These are phyloP conservation scores for Dalbergia cochinchinensis DNA, from an alignment of 306 rosid species.

Conservation along the genomic window DNA sequence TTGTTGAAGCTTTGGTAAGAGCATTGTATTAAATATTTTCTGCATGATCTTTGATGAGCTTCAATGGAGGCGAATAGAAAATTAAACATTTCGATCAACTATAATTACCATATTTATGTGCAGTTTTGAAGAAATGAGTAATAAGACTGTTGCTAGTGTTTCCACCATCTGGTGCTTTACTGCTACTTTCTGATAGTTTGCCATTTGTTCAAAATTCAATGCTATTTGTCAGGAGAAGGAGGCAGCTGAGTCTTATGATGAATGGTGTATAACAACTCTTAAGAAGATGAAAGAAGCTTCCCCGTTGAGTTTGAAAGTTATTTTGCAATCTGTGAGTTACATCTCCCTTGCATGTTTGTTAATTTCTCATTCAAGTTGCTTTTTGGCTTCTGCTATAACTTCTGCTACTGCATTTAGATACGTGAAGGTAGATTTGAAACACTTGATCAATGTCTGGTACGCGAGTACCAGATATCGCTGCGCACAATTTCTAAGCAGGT, in stretches of 20 bases:
- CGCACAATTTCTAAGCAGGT: conserved; percentile 63
- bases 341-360: conserved; percentile 18
- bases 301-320: conserved; percentile 89
- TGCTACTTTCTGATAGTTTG: conserved; percentile 32
- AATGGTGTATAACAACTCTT: conserved; percentile 73
- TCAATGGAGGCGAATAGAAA: conserved; percentile 6
- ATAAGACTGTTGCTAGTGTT: neutral
- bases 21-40: conserved; percentile 48
- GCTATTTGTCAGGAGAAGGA: conserved; percentile 74
- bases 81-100: neutral
- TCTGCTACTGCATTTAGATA: conserved; percentile 60
- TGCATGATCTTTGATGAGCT: conserved; percentile 28
- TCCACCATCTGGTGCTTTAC: conserved; percentile 33
- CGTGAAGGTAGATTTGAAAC: conserved; percentile 95
- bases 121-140: conserved; percentile 7
- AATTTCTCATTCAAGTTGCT: conserved; percentile 37
- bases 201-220: conserved; percentile 44
- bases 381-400: conserved; percentile 36
- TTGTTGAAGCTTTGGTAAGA: conserved; percentile 91
- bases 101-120: conserved; percentile 14
- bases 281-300: conserved; percentile 80
- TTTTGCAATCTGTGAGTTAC: conserved; percentile 81
- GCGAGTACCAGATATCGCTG: conserved; percentile 80
- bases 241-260: conserved; percentile 64
- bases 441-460: conserved; percentile 85